These are phyloP conservation scores for Pugionium dolabratum DNA, from an alignment of 345 rosid genomes.

Conservation along the genomic window DNA sequence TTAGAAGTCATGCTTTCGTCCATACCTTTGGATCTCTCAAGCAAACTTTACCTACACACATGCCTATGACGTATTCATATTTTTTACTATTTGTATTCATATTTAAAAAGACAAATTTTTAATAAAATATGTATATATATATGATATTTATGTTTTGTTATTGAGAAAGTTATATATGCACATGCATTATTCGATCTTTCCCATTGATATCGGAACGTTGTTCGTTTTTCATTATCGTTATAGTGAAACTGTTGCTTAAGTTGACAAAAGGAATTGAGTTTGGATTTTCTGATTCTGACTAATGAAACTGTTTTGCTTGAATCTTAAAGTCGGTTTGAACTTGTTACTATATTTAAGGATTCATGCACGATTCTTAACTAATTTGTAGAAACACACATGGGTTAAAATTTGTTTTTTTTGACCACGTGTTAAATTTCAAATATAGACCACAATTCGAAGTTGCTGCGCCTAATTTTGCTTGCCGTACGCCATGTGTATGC, in stretches of 20 bases:
- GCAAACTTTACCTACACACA: constrained; percentile 22
- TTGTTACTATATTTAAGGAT: constrained; percentile 8
- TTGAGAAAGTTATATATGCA: background rate
- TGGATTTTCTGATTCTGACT: too few species aligned
- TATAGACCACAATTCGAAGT: constrained; percentile 2
- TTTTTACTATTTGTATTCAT: too few species aligned
- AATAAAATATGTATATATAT: too few species aligned
- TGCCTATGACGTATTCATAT: constrained; percentile 21
- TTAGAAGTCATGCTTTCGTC: constrained; percentile 34
- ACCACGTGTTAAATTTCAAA: constrained; percentile 28
- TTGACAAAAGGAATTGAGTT: too few species aligned
- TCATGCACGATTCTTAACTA: constrained; percentile 13
- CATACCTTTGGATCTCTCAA: constrained; percentile 39
- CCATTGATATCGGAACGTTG: constrained; percentile 5
- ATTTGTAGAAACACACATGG: constrained; percentile 22
- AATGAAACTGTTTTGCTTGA: background rate
- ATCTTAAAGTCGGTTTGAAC: background rate
- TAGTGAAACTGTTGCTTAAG: background rate
- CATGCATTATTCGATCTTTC: background rate
- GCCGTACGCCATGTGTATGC: constrained; percentile 24
- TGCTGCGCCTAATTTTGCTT: constrained; percentile 30
- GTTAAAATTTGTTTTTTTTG: background rate
- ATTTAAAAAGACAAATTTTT: too few species aligned
- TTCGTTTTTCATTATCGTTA: background rate
- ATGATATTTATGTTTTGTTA: too few species aligned